These are phyloP conservation scores for Astrothelium subdiscretum DNA, from an alignment of 495 filamentous ascomycete genomes.

Conservation along the genomic window DNA sequence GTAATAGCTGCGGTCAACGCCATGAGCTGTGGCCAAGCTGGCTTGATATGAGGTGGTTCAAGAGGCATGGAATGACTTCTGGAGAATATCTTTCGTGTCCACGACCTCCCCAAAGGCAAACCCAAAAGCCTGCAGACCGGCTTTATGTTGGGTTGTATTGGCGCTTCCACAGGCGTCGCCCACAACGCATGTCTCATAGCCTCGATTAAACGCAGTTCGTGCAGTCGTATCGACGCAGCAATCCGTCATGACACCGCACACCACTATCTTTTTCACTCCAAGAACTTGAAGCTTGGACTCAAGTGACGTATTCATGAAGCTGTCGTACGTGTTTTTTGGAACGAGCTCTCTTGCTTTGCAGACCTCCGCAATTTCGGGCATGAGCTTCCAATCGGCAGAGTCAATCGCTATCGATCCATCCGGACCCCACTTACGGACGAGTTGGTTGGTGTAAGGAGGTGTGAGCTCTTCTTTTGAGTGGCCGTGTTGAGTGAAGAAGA, in stretches of 20 bases:
- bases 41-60: too few relatives aligned
- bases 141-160: conserved; percentile 25
- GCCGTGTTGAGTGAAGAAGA: conserved; percentile 36
- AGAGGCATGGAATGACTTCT: too few relatives aligned
- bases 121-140: conserved; percentile 23
- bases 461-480: conserved; percentile 28
- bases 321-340: conserved; percentile 22
- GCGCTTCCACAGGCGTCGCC: conserved; percentile 30
- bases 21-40: too few relatives aligned
- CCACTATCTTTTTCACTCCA: conserved; percentile 24
- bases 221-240: conserved; percentile 34
- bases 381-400: conserved; percentile 25
- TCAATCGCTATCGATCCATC: conserved; percentile 23
- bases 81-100: conserved; percentile 23
- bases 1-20: too few relatives aligned
- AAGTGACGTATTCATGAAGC: conserved; percentile 18
- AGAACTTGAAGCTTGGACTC: conserved; percentile 14
- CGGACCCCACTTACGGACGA: conserved; percentile 33
- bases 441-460: conserved; percentile 29
- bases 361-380: conserved; percentile 23
- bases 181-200: conserved; percentile 34
- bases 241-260: conserved; percentile 36
- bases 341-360: conserved; percentile 5
- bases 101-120: conserved; percentile 29
- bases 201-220: conserved; percentile 32